These are phyloP conservation scores for Fusarium sp. DNA, from an alignment of 2,329 filamentous ascomycete genomes.

Conservation along the genomic window DNA sequence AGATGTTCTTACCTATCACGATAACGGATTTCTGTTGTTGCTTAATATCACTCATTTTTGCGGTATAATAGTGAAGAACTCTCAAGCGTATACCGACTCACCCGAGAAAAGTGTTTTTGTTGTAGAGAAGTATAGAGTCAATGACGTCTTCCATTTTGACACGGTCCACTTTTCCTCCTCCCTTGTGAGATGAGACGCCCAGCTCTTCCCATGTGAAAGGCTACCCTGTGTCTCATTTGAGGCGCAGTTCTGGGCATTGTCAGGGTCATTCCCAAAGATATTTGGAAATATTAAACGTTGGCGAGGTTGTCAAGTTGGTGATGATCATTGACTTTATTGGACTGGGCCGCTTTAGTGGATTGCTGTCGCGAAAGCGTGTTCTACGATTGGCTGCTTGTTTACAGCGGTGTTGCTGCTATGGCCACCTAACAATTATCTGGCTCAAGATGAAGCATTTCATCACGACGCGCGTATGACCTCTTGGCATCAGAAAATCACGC, in stretches of 20 bases:
- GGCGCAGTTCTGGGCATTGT: conserved; percentile 8
- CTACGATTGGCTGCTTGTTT: conserved; percentile 10
- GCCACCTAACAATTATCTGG: not conserved
- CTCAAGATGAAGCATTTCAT: not conserved
- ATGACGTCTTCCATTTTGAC: conserved; percentile 39
- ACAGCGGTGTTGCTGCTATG: not conserved
- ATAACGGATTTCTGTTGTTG: conserved; percentile 48
- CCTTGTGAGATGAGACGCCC: conserved; percentile 16
- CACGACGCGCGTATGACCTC: not conserved
- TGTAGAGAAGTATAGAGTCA: conserved; percentile 28
- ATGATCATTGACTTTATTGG: conserved; percentile 16
- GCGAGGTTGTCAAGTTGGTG: not conserved
- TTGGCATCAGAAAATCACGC: not conserved
- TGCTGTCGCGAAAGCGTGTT: conserved; percentile 13
- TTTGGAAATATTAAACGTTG: not conserved
- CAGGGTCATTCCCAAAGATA: not conserved
- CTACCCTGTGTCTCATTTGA: conserved; percentile 1
- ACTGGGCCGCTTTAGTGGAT: conserved; percentile 1
- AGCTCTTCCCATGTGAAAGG: conserved; percentile 13
- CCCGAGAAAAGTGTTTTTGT: conserved; percentile 20
- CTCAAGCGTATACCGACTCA: not conserved
- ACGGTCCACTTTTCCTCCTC: conserved; percentile 27
- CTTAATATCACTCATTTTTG: conserved; percentile 30
- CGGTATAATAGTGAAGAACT: conserved; percentile 6
- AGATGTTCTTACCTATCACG: conserved; percentile 44